Conservation (phyloP, 345 rosid species). For the Pseudoturritis turrita region DNA sequence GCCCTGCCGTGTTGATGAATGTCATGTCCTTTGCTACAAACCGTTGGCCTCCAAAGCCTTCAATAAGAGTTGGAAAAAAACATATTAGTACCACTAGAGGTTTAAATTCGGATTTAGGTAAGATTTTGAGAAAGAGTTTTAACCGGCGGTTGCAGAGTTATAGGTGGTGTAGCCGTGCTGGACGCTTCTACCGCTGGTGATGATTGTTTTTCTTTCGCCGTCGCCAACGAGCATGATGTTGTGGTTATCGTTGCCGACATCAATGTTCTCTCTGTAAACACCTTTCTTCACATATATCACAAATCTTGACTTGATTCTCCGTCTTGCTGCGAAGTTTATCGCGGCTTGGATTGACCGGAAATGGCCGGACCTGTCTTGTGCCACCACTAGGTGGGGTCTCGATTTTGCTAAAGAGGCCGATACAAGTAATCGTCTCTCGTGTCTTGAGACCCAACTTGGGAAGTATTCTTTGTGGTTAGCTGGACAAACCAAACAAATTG, state of each 20-base stretch:
- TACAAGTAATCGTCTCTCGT: conserved; percentile 58
- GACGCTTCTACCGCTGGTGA: conserved; percentile 71
- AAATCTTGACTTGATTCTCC: conserved; percentile 55
- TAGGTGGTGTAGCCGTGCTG: conserved; percentile 72
- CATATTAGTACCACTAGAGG: neutral
- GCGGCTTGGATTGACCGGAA: conserved; percentile 53
- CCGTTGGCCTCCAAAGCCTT: conserved; percentile 33
- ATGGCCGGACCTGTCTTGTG: conserved; percentile 67
- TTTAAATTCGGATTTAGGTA: neutral
- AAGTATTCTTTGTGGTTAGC: conserved; percentile 40
- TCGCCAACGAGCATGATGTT: conserved; percentile 81
- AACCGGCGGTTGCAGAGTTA: conserved; percentile 79
- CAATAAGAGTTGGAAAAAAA: neutral
- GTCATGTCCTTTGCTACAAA: conserved; percentile 69
- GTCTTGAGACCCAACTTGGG: conserved; percentile 62
- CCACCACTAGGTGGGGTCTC: conserved; percentile 57
- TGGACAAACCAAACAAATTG: neutral
- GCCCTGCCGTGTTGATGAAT: conserved; percentile 71
- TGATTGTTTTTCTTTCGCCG: conserved; percentile 54
- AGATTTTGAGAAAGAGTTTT: neutral
- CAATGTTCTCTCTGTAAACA: conserved; percentile 58
- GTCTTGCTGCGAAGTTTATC: conserved; percentile 55
- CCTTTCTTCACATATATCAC: conserved; percentile 70
- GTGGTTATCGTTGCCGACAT: conserved; percentile 44
- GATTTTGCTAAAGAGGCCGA: conserved; percentile 33